Evolutionary conservation across 1,284 basidiomycete genomes (phyloP), one percentile per base, ranked within the genome.

Genomic region (Pseudozyma pruni): DNA sequence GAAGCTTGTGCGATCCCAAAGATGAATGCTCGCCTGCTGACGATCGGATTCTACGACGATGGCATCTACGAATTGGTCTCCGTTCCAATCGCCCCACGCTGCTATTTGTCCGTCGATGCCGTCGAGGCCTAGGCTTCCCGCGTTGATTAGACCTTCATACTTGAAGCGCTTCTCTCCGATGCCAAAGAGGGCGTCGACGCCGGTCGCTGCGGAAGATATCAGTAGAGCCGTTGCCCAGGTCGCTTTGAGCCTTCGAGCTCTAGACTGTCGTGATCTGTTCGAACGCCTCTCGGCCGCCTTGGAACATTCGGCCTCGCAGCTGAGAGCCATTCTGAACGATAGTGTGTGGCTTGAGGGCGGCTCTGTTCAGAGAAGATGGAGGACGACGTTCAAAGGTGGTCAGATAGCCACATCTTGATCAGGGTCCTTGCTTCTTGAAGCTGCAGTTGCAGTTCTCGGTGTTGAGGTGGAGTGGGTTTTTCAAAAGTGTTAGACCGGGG

Each of bases 21-120:
- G 83, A 81, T 91, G 89, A 8, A 94, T 85, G 1, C 88, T 86
- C 11, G 97, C 75, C 0, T 89, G 89, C 66, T 88, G 89, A 70
- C 90, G 89, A 83, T 91, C 90, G 9, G 86, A 82, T 42, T 86
- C 89, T 23, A 98, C 85, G 10, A 89, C 86, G 53, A 98, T 86
- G 4, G 94, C 84, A 83, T 98, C 95, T 61, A 93, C 83, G 78
- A 93, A 80, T 23, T 75, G 75, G 83, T 98, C 94, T 5, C 91
- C 94, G 81, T 97, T 90, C 83, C 93, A 94, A 84, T 98, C 95
- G 27, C 93, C 95, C 78, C 94, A 91, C 2, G 94, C 94, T 44
- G 92, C 87, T 25, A 96, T 87, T 54, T 91, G 87, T 20, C 88
- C 88, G 35, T 88, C 68, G n/a, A 85, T 85, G 34, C 86, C 86